Evolutionary conservation across 2,329 filamentous ascomycete genomes (phyloP).

Genomic region (Fusarium pseudocircinatum): DNA sequence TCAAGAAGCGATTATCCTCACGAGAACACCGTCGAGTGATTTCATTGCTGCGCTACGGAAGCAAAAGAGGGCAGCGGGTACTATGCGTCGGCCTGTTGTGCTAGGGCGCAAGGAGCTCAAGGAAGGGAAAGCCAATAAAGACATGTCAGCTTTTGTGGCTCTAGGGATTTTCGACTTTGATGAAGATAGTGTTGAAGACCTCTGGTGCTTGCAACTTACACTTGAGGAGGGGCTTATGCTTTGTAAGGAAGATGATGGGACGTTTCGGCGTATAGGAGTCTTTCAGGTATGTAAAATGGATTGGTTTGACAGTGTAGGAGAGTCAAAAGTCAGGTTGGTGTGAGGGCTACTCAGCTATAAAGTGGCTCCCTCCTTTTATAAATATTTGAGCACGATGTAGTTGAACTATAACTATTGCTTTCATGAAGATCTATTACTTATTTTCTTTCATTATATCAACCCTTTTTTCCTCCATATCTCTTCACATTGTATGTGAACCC

Average conservation of each 20-base stretch:
- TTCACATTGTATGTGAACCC: constrained; percentile 46
- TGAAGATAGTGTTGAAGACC: neutral
- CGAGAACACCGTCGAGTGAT: neutral
- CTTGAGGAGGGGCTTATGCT: constrained; percentile 1
- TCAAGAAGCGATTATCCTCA: neutral
- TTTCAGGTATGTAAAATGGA: neutral
- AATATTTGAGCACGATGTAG: rapidly evolving
- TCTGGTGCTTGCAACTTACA: constrained; percentile 2
- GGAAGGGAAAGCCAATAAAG: neutral
- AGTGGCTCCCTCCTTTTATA: too few relatives aligned
- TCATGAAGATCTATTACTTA: neutral
- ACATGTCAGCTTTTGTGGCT: neutral
- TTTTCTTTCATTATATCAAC: neutral
- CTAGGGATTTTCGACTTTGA: constrained; percentile 1
- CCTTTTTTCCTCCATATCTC: constrained; percentile 45
- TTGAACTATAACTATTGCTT: rapidly evolving
- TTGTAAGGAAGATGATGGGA: neutral
- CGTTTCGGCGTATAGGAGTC: neutral
- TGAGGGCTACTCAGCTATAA: neutral
- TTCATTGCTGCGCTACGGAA: neutral
- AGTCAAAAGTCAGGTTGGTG: neutral
- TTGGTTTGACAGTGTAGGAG: neutral
- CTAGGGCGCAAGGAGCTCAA: neutral
- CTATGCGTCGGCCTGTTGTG: neutral
- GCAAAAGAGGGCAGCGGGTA: neutral